phyloP scores from a whole-genome alignment of 495 filamentous ascomycete genomes.

The Margaritispora aquatica region DNA sequence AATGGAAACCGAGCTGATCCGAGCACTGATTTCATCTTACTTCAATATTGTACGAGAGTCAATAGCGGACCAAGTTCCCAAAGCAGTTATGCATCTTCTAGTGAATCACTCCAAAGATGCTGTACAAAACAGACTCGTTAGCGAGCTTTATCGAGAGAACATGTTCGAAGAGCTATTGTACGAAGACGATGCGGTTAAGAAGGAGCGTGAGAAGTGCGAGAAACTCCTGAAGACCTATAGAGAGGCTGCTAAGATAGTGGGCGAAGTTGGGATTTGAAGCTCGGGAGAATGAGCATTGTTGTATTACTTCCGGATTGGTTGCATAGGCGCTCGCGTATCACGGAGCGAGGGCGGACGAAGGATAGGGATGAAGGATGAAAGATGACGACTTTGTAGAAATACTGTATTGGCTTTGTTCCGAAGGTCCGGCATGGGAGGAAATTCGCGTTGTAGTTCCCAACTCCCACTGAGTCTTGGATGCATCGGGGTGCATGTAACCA shows the following conservation, averaged over 20 bases:
- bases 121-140: constrained; percentile 93
- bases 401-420: constrained; percentile 20
- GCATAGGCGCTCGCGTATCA: constrained; percentile 14
- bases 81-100: constrained; percentile 97
- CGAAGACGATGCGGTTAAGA: constrained; percentile 95
- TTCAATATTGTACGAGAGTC: constrained; percentile 98
- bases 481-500: constrained; percentile 8
- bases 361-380: constrained; percentile 9
- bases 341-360: constrained; percentile 11
- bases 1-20: constrained; percentile 95
- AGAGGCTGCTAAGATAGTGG: constrained; percentile 95
- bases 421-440: constrained; percentile 3
- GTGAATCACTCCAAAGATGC: constrained; percentile 98
- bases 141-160: constrained; percentile 90
- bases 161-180: constrained; percentile 91
- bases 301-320: constrained; percentile 18
- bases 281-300: constrained; percentile 4
- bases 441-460: constrained; percentile 6
- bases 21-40: constrained; percentile 91
- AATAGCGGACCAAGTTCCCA: constrained; percentile 96
- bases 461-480: constrained; percentile 12
- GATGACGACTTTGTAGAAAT: constrained; percentile 22
- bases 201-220: constrained; percentile 97
- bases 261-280: constrained; percentile 72
- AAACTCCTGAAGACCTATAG: constrained; percentile 88